Conservation (phyloP, 352 stramenopile genomes). For the Globisporangium splendens region DNA sequence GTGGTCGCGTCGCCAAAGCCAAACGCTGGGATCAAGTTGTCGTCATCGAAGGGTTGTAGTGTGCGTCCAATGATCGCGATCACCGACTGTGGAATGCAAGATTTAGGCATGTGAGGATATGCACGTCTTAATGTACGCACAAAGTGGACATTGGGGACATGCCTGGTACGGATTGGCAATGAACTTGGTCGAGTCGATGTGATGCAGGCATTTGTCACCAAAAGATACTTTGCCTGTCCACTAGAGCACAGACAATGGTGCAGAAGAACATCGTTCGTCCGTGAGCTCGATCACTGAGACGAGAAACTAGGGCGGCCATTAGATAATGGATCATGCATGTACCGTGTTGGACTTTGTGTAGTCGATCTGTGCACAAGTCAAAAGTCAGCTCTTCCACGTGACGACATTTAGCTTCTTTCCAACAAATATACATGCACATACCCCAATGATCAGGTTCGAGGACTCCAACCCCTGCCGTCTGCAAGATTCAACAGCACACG, state of each 20-base stretch:
- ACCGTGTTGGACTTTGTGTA: slow-evolving; percentile 78
- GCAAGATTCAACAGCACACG: neutral
- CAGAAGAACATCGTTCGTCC: no score
- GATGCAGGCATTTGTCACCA: slow-evolving; percentile 55
- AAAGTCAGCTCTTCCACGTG: neutral
- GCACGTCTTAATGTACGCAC: neutral
- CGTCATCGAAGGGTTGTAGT: slow-evolving; percentile 64
- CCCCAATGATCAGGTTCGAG: slow-evolving; percentile 64
- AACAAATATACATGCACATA: slow-evolving; percentile 21
- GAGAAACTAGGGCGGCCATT: neutral
- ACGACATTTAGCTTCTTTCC: neutral
- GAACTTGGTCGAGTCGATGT: slow-evolving; percentile 47
- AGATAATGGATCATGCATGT: neutral
- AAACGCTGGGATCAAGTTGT: slow-evolving; percentile 70
- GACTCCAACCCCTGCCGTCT: slow-evolving; percentile 59
- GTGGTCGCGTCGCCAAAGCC: slow-evolving; percentile 69
- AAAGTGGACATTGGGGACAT: neutral
- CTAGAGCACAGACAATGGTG: slow-evolving; percentile 17
- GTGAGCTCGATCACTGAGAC: no score
- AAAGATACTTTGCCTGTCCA: slow-evolving; percentile 71
- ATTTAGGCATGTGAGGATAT: neutral
- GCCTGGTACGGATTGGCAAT: slow-evolving; percentile 66
- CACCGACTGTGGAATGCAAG: slow-evolving; percentile 30
- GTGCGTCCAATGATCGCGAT: slow-evolving; percentile 68
- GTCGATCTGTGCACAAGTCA: slow-evolving; percentile 41